Evolutionary conservation across 2,329 filamentous ascomycete species (phyloP), one percentile per base, ranked within the genome.

Genomic region (Metarhizium rileyi): DNA sequence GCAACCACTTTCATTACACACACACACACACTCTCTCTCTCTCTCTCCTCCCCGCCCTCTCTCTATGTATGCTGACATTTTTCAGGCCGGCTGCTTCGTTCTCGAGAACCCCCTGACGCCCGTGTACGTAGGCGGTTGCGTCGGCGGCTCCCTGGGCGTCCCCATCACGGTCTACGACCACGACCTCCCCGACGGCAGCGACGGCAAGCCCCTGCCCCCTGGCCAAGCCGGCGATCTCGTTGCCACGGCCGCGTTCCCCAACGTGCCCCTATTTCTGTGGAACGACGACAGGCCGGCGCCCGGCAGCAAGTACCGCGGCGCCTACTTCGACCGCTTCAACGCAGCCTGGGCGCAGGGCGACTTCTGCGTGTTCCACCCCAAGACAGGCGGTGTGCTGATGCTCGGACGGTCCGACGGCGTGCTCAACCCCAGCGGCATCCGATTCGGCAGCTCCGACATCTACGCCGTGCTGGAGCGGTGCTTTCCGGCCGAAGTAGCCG

Each of bases 291-390:
- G 53, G 0, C 70, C 74, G 0, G 65, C 72, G 0, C 74, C 73
- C 0, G 76, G 76, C 0, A 69, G 76, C 3, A 78, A 77, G 53
- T 86, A 84, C 65, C 74, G 72, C 55, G 65, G 70, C 1, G 75
- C 80, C 25, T 78, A 86, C 63, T 86, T 84, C 59, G 74, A 70
- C 1, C 76, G 80, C 44, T 86, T 80, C 67, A 68, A 75, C 6
- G 70, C 80, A 49, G 86, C 87, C 1, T 93, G 87, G 88, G 85
- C 86, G 0, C 88, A 93, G 55, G 87, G 87, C 22, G 88, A 93
- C 60, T 91, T 90, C 62, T 82, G 87, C 58, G 75, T 77, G 33
- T 69, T 86, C 14, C 81, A 91, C 59, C 86, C 86, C 0, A 55
- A 67, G 4, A 90, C 86, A 1, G 77, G 80, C 6, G 76, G 80